Conservation (phyloP, 306 rosid genomes). For the Prunus mongolica region DNA sequence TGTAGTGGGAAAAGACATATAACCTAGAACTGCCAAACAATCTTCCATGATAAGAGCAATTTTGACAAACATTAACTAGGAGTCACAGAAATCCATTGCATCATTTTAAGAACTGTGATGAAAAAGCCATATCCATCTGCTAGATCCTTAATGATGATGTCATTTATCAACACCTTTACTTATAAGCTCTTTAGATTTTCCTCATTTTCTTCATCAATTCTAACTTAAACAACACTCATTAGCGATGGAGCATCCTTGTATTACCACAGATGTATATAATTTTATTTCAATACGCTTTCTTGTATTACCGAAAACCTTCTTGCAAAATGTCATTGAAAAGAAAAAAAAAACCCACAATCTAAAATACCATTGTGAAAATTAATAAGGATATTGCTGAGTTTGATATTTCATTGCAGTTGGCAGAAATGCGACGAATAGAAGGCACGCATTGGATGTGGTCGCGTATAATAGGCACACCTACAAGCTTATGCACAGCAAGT, state of each 20-base stretch:
- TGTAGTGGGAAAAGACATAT: no score
- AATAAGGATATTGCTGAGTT: conserved; percentile 18
- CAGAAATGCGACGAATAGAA: conserved; percentile 56
- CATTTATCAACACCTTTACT: background rate
- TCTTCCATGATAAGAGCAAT: no score
- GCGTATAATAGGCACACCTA: conserved; percentile 74
- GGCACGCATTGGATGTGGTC: conserved; percentile 73
- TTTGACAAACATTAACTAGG: no score
- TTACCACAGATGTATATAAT: no score
- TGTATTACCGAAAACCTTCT: background rate
- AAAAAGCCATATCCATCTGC: background rate
- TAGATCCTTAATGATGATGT: background rate
- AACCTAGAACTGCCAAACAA: no score
- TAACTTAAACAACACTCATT: no score
- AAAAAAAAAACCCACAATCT: background rate
- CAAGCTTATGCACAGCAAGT: conserved; percentile 62
- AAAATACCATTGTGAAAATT: background rate
- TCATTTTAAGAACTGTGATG: background rate
- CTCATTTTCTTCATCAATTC: no score
- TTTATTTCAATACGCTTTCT: no score
- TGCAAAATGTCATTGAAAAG: background rate
- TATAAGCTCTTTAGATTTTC: no score
- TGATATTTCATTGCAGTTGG: conserved; percentile 49
- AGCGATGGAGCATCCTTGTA: no score
- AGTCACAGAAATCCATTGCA: background rate